A percentile compares a stretch with the other conserved stretches of the same genome.
Conservation (phyloP, 2,329 filamentous ascomycete species). For the Diaporthe batatas region DNA sequence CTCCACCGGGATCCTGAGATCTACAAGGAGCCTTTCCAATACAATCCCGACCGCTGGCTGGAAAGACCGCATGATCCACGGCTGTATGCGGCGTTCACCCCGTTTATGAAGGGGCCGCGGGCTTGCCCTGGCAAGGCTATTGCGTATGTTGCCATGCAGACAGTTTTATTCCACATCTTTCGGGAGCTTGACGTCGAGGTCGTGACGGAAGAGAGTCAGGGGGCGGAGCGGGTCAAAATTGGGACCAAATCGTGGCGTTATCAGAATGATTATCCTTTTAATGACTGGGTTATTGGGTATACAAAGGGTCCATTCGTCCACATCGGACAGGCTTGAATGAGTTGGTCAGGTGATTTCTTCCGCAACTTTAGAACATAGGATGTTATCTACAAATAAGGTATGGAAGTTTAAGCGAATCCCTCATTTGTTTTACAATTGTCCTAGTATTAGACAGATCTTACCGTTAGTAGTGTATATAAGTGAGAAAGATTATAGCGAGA, state of each 20-base stretch:
- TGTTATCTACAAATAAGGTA: too few relatives aligned
- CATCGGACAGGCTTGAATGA: background rate
- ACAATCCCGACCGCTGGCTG: constrained; percentile 9
- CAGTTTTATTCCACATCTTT: background rate
- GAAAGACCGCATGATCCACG: constrained; percentile 1
- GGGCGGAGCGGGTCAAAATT: background rate
- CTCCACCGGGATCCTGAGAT: constrained; percentile 15
- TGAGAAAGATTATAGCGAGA: too few relatives aligned
- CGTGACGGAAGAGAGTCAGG: fast-evolving
- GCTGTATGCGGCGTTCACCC: constrained; percentile 9
- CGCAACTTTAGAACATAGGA: too few relatives aligned
- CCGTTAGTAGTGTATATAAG: too few relatives aligned
- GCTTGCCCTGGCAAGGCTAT: constrained; percentile 18
- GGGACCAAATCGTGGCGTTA: background rate
- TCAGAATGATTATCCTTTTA: background rate
- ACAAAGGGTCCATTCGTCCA: constrained; percentile 9
- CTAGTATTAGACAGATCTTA: background rate
- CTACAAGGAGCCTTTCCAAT: constrained; percentile 6
- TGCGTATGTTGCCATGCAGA: constrained; percentile 7
- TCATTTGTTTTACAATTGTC: background rate
- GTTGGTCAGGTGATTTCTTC: fast-evolving
- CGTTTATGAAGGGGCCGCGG: constrained; percentile 2
- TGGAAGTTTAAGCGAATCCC: background rate
- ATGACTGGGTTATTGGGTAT: constrained; percentile 24
- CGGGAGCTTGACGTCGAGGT: background rate